A percentile compares a stretch with the other conserved stretches of the same genome.
Evolutionary conservation across 2,329 filamentous ascomycete genomes (phyloP).

Genomic region (Cytospora schulzeri): DNA sequence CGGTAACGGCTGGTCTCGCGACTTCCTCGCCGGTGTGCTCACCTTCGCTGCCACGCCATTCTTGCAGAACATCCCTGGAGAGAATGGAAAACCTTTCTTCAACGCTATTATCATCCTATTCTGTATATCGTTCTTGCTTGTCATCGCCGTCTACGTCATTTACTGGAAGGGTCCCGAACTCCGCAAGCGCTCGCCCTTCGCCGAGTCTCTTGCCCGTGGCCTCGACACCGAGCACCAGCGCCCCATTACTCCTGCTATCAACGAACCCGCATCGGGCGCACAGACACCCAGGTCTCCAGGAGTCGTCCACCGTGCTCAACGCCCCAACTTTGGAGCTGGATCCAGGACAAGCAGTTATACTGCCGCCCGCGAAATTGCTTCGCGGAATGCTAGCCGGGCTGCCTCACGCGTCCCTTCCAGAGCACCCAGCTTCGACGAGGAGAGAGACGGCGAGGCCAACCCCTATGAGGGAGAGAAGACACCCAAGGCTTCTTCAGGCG

Average conservation of each 20-base stretch:
- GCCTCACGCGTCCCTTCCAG: conserved; percentile 11
- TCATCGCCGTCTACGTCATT: conserved; percentile 65
- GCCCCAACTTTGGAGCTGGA: conserved; percentile 23
- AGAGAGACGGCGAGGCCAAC: not conserved
- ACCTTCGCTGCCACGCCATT: conserved; percentile 69
- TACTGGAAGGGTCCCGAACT: conserved; percentile 66
- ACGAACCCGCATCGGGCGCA: not conserved
- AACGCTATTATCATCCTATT: conserved; percentile 66
- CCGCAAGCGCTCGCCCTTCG: conserved; percentile 64
- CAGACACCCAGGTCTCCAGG: conserved; percentile 7
- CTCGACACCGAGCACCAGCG: conserved; percentile 24
- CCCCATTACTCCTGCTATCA: not conserved
- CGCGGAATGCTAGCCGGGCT: conserved; percentile 8
- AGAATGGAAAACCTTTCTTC: conserved; percentile 36
- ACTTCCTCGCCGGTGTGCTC: conserved; percentile 72
- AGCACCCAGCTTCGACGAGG: conserved; percentile 15
- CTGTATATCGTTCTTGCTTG: conserved; percentile 62
- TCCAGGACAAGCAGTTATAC: conserved; percentile 23
- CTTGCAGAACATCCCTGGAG: conserved; percentile 58
- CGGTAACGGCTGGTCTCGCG: conserved; percentile 73
- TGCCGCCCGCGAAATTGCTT: conserved; percentile 19
- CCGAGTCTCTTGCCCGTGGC: conserved; percentile 57
- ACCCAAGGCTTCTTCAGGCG: too few relatives aligned
- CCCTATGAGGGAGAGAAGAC: not conserved
- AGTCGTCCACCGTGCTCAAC: conserved; percentile 4